Evolutionary conservation across 2,329 filamentous ascomycete species (phyloP).

Genomic region (Aspergillus cejpii): DNA sequence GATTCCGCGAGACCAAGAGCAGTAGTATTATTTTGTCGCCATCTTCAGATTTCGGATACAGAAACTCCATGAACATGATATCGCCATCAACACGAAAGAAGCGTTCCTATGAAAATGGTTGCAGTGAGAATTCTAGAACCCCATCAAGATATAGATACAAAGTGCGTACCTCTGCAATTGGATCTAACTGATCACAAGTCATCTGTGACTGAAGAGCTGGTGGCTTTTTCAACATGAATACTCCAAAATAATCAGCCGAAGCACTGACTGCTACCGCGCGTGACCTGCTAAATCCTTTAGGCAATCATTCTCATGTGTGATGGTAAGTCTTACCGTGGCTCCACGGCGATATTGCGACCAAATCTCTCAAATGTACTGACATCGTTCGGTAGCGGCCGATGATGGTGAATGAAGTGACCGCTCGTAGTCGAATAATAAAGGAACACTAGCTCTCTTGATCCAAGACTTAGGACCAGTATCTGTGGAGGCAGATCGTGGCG

Average conservation of each 20-base stretch:
- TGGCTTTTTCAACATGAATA: constrained; percentile 62
- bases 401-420: constrained; percentile 56
- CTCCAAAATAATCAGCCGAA: constrained; percentile 60
- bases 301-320: constrained; percentile 2
- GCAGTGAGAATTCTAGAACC: constrained; percentile 1
- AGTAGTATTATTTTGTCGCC: constrained; percentile 69
- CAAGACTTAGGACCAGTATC: constrained; percentile 68
- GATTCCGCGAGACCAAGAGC: constrained; percentile 48
- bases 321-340: constrained; percentile 57
- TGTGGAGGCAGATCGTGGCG: constrained; percentile 60
- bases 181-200: constrained; percentile 46
- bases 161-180: constrained; percentile 52
- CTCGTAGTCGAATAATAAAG: constrained; percentile 55
- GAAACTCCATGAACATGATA: constrained; percentile 82
- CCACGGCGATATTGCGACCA: constrained; percentile 65
- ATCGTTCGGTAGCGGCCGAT: constrained; percentile 54
- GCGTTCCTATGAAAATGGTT: constrained; percentile 33
- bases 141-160: constrained; percentile 11
- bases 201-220: constrained; percentile 48
- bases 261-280: constrained; percentile 62
- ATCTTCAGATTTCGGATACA: constrained; percentile 63
- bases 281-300: constrained; percentile 33
- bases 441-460: constrained; percentile 67
- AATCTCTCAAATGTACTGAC: constrained; percentile 49
- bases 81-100: constrained; percentile 56